These are phyloP conservation scores for Serendipita sp. DNA, from an alignment of 768 basidiomycete genomes.

Conservation along the genomic window DNA sequence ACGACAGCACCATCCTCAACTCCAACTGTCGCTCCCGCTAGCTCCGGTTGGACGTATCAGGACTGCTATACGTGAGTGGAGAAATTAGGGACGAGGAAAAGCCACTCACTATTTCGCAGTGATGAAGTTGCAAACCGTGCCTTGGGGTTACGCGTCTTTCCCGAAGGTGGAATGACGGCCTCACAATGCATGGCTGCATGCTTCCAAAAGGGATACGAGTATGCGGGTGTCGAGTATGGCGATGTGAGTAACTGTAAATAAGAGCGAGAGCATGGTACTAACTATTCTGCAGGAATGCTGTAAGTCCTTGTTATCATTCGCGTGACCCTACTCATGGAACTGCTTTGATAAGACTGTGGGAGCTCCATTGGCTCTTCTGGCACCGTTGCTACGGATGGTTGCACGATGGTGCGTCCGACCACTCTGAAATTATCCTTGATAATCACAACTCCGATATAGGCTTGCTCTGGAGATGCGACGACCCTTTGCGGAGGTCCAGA, in stretches of 20 bases:
- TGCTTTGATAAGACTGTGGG: constrained; percentile 30
- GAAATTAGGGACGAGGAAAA: too few relatives aligned
- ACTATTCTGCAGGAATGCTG: too few relatives aligned
- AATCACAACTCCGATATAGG: neutral
- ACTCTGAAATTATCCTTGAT: too few relatives aligned
- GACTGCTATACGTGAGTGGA: neutral
- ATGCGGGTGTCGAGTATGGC: constrained; percentile 32
- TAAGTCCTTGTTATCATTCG: too few relatives aligned
- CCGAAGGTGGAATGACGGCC: constrained; percentile 30
- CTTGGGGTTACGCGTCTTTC: constrained; percentile 7
- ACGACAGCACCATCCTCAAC: too few relatives aligned
- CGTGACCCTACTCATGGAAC: too few relatives aligned
- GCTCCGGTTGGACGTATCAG: neutral
- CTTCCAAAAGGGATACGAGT: constrained; percentile 23
- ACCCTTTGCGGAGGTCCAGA: constrained; percentile 49
- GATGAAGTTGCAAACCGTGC: neutral
- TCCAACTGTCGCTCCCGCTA: neutral
- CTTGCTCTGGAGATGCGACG: neutral
- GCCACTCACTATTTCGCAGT: neutral
- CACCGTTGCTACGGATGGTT: constrained; percentile 32
- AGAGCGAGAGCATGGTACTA: too few relatives aligned
- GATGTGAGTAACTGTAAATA: constrained; percentile 11
- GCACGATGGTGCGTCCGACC: constrained; percentile 55
- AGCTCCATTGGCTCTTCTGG: constrained; percentile 29
- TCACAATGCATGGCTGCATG: constrained; percentile 36